A percentile compares a stretch with the other conserved stretches of the same genome.
phyloP scores from a whole-genome alignment of 495 filamentous ascomycete genomes.

The Penicillium pancosmium region DNA sequence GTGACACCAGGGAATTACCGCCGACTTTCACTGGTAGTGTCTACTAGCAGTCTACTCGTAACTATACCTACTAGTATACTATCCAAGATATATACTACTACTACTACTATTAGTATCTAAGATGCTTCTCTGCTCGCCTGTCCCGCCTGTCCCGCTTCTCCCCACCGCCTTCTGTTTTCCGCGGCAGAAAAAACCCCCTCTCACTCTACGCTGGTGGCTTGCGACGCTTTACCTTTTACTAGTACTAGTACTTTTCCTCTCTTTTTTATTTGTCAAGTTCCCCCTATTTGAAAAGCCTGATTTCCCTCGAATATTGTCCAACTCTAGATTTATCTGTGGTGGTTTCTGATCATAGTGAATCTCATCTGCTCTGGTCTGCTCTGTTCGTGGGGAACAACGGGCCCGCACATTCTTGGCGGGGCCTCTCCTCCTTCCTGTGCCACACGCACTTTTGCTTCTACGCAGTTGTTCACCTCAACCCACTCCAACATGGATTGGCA shows the following conservation, averaged over 20 bases:
- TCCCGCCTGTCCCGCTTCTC: background rate
- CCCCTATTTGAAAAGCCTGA: background rate
- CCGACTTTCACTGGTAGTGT: background rate
- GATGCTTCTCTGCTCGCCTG: no score
- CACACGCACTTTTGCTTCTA: slow-evolving; percentile 32
- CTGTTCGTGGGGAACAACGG: slow-evolving; percentile 23
- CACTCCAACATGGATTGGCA: slow-evolving; percentile 80
- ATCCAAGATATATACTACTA: no score
- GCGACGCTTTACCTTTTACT: background rate
- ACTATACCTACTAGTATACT: no score
- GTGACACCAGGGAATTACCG: no score
- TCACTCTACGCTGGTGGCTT: background rate
- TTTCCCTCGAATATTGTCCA: no score
- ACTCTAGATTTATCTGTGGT: background rate
- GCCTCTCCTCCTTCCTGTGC: slow-evolving; percentile 22
- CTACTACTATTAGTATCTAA: no score
- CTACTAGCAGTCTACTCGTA: background rate
- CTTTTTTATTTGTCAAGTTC: background rate
- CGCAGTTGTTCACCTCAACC: slow-evolving; percentile 21
- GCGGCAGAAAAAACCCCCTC: background rate
- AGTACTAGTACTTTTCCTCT: background rate
- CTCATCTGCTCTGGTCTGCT: background rate
- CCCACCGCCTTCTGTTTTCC: background rate
- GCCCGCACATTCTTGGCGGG: slow-evolving; percentile 38
- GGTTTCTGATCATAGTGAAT: background rate